Conservation (phyloP, 1,284 basidiomycete species). For the Trametes versicolor region DNA sequence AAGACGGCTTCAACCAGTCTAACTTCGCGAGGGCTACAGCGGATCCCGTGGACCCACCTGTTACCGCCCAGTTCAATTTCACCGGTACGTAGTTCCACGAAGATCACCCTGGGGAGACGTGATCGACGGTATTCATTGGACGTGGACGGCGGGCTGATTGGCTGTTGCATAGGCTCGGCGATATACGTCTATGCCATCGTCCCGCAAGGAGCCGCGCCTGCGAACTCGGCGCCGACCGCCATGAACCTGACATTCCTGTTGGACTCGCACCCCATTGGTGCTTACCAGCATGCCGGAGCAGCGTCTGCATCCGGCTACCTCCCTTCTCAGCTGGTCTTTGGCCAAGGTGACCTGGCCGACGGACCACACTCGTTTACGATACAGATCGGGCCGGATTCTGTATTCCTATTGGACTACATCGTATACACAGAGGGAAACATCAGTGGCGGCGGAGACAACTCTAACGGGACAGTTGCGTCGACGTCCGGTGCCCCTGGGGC, state of each 20-base stretch:
- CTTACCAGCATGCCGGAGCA: slow-evolving; percentile 45
- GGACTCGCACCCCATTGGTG: slow-evolving; percentile 41
- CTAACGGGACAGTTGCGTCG: slow-evolving; percentile 29
- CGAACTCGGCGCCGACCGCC: slow-evolving; percentile 44
- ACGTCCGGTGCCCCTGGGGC: slow-evolving; percentile 30
- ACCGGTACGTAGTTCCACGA: slow-evolving; percentile 49
- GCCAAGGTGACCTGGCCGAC: slow-evolving; percentile 47
- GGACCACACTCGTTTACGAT: slow-evolving; percentile 54
- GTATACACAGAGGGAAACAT: slow-evolving; percentile 49
- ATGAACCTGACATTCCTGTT: slow-evolving; percentile 48
- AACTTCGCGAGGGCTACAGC: slow-evolving; percentile 48
- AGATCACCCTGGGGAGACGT: slow-evolving; percentile 7
- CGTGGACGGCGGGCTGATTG: slow-evolving; percentile 21
- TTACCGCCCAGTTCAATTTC: slow-evolving; percentile 58
- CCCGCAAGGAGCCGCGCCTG: slow-evolving; percentile 42
- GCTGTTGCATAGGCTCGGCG: slow-evolving; percentile 41
- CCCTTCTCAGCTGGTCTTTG: slow-evolving; percentile 47
- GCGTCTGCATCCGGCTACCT: slow-evolving; percentile 40
- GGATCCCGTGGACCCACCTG: slow-evolving; percentile 48
- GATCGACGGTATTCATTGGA: slow-evolving; percentile 1
- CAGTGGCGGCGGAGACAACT: slow-evolving; percentile 21
- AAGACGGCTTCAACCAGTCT: slow-evolving; percentile 41
- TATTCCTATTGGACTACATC: slow-evolving; percentile 60
- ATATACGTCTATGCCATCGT: slow-evolving; percentile 46
- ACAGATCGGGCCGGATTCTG: slow-evolving; percentile 55